Evolutionary conservation across 1,139 yeast species (phyloP).

Genomic region (Groenewaldozyma auringiensis): DNA sequence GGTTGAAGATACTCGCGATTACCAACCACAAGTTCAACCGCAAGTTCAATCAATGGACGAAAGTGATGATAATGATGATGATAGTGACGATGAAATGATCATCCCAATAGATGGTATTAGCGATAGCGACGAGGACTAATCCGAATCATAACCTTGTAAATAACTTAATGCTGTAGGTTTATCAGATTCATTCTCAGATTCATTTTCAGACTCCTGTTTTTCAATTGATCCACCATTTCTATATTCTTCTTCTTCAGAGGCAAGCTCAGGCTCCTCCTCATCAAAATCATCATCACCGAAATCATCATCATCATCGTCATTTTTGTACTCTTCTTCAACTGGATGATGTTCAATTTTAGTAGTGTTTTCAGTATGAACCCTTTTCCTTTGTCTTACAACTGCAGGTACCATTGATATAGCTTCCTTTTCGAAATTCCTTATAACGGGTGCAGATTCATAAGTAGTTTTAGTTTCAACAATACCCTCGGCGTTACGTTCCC

Average conservation of each 20-base stretch:
- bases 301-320: slow-evolving; percentile 1
- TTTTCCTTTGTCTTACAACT: slow-evolving; percentile 16
- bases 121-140: slow-evolving; percentile 22
- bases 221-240: neutral
- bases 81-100: slow-evolving; percentile 44
- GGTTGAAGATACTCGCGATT: neutral
- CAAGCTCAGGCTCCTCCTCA: slow-evolving; percentile 3
- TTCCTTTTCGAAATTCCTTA: slow-evolving; percentile 21
- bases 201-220: neutral
- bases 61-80: slow-evolving; percentile 10
- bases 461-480: slow-evolving; percentile 17
- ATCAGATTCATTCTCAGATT: neutral
- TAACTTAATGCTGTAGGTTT: neutral
- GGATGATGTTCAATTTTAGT: neutral
- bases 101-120: slow-evolving; percentile 47
- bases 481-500: slow-evolving; percentile 4
- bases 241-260: slow-evolving; percentile 10
- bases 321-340: slow-evolving; percentile 1
- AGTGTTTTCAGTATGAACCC: slow-evolving; percentile 3
- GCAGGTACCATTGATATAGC: slow-evolving; percentile 21
- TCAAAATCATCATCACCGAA: no score
- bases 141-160: slow-evolving; percentile 4
- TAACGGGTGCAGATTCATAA: slow-evolving; percentile 23
- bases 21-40: neutral
- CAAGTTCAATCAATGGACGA: no score